Base-by-base conservation (phyloP, 176 grass and related monocot species). In the Paspalum vaginatum region DNA sequence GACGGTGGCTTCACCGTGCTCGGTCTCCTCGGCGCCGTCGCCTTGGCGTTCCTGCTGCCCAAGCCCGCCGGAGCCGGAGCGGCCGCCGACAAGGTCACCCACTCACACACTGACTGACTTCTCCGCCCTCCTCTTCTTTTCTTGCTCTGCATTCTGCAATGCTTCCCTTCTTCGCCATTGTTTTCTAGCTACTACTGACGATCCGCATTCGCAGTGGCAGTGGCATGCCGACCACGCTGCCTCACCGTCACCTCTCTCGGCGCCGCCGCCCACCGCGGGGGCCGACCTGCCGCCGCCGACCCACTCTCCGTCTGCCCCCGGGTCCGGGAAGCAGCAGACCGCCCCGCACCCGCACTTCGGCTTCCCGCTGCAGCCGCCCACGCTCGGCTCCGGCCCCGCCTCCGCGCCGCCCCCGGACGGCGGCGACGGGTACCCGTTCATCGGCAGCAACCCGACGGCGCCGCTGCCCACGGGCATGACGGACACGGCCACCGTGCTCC, bases 381-480 rank as follows among this genome's bases (percentile, higher is more conserved):
- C 80, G 58, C 15, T 83, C 24, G 81, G 86, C 42, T 14, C 51
- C 16, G 55, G 21, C 55, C 2, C 3, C 9, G 20, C 54, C 20
- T 57, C 43, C 52, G 10, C 75, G 56, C 20, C 77, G 11, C 71
- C 82, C 0, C 76, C 87, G 60, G 43, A 0, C 12, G 60, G 6
- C 44, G 68, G 77, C 40, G 87, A 89, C n/a, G 87, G 87, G 10
- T 85, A 85, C 77, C 87, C 87, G 6, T 89, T 89, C 78, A 77
- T 89, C 65, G 87, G 87, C 40, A 89, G 87, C 87, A 89, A 81
- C 78, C 87, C 87, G 26, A 85, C 87, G 8, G 87, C 85, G 77
- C 82, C 87, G 54, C 77, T 89, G 64, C 87, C 87, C 70, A 85
- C 87, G 48, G 87, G 87, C 25, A 80, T 81, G 77, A 81, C 87